phyloP scores from a whole-genome alignment of 176 grass and related monocot genomes.

The Raddia distichophylla region DNA sequence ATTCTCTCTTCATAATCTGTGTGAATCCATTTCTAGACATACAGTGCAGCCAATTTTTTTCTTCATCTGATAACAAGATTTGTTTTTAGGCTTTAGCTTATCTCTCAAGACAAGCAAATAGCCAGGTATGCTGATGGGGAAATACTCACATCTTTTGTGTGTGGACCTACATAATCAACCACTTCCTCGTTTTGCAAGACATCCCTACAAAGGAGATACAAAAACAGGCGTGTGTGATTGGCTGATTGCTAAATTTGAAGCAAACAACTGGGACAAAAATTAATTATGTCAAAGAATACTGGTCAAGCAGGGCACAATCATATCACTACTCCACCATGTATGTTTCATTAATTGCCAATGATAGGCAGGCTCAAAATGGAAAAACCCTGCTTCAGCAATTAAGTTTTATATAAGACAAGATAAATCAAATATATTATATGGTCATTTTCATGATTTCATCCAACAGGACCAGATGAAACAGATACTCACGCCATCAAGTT shows the following conservation, averaged over 20 bases:
- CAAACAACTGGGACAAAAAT: constrained; percentile 3
- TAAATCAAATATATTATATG: neutral
- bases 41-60: neutral
- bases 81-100: too few species aligned
- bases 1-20: too few species aligned
- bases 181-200: constrained; percentile 27
- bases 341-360: neutral
- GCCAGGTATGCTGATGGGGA: neutral
- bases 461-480: neutral
- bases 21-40: constrained; percentile 12
- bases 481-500: constrained; percentile 9
- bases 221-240: neutral
- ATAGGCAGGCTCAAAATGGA: too few species aligned
- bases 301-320: constrained; percentile 6
- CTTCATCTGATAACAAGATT: constrained; percentile 6
- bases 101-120: neutral
- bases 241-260: constrained; percentile 29
- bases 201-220: constrained; percentile 48
- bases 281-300: neutral
- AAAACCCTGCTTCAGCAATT: too few species aligned
- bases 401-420: too few species aligned
- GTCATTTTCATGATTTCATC: neutral
- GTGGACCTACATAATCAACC: constrained; percentile 23
- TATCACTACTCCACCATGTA: constrained; percentile 2
- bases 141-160: constrained; percentile 28